Evolutionary conservation across 495 filamentous ascomycete species (phyloP), one percentile per base, ranked within the genome.

Genomic region (Cenococcum geophilum): DNA sequence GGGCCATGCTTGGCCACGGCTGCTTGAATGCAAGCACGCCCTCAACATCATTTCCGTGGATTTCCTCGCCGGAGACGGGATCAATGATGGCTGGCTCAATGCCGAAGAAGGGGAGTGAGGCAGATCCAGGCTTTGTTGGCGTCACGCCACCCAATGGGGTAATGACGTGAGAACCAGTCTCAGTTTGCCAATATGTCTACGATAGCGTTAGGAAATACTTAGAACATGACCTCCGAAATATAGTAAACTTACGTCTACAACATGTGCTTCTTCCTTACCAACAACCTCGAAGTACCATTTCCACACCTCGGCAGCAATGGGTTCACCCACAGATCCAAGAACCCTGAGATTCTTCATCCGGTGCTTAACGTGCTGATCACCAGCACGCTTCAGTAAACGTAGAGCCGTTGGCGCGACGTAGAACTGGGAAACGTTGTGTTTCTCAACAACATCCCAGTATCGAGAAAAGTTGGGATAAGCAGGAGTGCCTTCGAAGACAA

Each of bases 101-200:
- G 68, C 95, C 93, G 72, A 99, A 99, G 86, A 99, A 97, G 27
- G 87, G 87, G 21, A 91, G 78, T 1, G 87, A 89, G 5, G 87
- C 87, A 64, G 81, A 85, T 48, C 87, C 87, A 35, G 87, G 87
- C 73, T 91, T 91, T 35, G 88, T 89, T 5, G 88, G 86, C 9
- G 87, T 91, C 32, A 89, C 76, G 68, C 87, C 88, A 37, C 81
- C 87, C 27, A 91, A 80, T 16, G 87, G 87, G 5, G 87, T 85
- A 67, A 91, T 90, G 64, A 95, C 91, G 72, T 97, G 86, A 51
- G 91, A 97, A 57, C 93, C 93, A 10, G 93, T 99, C 79, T 99
- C 93, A 62, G 93, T 99, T 85, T 99, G 93, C 95, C 93, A 99
- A 81, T 99, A 99, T 49, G 93, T 99, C 91, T 97, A 70, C 55